Evolutionary conservation across 192 early-diverging fungal species (phyloP), one percentile per base, ranked within the genome.

Genomic region (Coemansia sp.): DNA sequence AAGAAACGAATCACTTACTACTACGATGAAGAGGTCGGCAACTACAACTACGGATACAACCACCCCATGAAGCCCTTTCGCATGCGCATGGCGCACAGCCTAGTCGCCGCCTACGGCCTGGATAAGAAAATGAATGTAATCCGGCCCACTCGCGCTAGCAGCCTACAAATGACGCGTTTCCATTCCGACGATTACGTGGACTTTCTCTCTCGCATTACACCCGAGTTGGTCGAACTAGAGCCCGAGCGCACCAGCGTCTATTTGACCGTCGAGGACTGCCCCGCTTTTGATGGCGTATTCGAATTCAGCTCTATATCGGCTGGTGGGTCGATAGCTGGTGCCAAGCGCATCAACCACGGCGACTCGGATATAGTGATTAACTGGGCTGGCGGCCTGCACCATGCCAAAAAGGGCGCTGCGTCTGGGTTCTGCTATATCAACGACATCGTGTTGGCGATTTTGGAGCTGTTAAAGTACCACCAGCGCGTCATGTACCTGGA

Each of bases 21-120:
- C 65, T 83, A 83, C 61, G 81, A 83, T 66, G 76, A 83, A 40
- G 81, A 91, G 31, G 87, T 95, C 24, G 93, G 93, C 36, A 84
- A 91, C 67, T 98, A 92, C 80, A 93, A 93, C 74, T 98, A 95
- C 88, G 95, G 94, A 57, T 87, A 89, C 85, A 94, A 90, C 39
- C 98, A 99, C 74, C 94, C 95, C 8, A 99, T 99, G 98, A 99
- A 99, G 83, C 98, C 98, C 34, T 91, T 94, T 39, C 89, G 98
- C 62, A 93, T 99, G 76, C 93, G 93, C 55, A 92, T 99, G 87
- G 93, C 95, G 5, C 95, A 99, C 76, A 95, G 94, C 70, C 82
- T 99, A 44, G 93, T 99, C 27, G 85, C 95, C 50, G 93, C 92
- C 24, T 99, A 99, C 84, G 95, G 92, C 6, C 88, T 99, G 39